phyloP scores from a whole-genome alignment of 169 alveolate species.

The Plasmodium fragile region DNA sequence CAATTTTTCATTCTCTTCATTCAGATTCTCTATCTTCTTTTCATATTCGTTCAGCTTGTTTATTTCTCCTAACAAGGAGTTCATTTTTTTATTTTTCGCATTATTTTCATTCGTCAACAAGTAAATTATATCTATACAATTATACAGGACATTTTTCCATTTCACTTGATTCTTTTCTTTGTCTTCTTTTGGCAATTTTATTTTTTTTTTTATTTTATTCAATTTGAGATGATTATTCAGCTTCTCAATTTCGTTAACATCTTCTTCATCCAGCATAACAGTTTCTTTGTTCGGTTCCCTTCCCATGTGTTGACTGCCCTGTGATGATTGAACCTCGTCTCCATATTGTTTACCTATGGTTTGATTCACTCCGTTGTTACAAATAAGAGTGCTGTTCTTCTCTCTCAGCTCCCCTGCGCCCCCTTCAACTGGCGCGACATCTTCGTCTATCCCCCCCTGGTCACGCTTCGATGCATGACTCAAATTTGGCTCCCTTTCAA shows the following conservation, averaged over 20 bases:
- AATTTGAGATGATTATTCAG: conserved; percentile 36
- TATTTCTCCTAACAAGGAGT: conserved; percentile 43
- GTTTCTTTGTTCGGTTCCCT: not conserved
- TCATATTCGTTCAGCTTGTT: conserved; percentile 59
- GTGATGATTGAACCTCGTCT: not conserved
- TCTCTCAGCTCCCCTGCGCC: not conserved
- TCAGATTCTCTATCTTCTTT: conserved; percentile 40
- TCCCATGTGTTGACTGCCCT: not conserved
- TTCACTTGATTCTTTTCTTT: conserved; percentile 9
- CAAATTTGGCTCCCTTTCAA: not conserved
- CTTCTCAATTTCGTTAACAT: conserved; percentile 21
- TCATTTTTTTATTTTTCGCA: conserved; percentile 56
- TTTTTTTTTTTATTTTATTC: conserved; percentile 10
- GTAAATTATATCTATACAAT: conserved; percentile 47
- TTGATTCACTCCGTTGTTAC: not conserved
- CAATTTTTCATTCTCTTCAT: conserved; percentile 58
- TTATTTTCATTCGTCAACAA: conserved; percentile 45
- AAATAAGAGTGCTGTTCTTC: not conserved
- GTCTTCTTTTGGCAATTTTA: conserved; percentile 23
- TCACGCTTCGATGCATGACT: not conserved
- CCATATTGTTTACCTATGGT: not conserved
- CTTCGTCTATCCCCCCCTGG: not conserved
- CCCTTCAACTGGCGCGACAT: not conserved
- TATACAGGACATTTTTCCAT: conserved; percentile 31
- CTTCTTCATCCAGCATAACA: conserved; percentile 29